Base-by-base conservation (phyloP, 1,139 yeast genomes). In the Saccharomyces uvarum region DNA sequence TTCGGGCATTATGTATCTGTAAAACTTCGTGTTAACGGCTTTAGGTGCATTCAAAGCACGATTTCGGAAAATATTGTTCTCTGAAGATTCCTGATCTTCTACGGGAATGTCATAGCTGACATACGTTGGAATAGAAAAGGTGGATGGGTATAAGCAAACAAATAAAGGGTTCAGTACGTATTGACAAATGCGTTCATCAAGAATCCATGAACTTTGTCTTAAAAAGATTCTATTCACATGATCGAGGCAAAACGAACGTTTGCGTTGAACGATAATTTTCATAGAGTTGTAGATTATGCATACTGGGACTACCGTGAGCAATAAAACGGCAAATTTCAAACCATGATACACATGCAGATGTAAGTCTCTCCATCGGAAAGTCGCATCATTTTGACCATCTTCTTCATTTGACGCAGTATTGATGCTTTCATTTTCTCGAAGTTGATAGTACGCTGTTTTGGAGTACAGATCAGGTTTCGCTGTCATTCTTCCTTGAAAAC, bases 161-260 rank as follows among this genome's bases (percentile, higher is more conserved):
- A 61, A 61, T 3, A 59, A 38, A 27, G 63, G 64, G 50, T 61
- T 61, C 3, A 61, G 32, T 2, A 61, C 57, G 24, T 56, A 54
- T 13, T 52, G 46, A 46, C 57, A 54, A 14, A 53, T 56, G 14
- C 50, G 11, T 2, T 47, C 48, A 51, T 59, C 54, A 2, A 58
- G 55, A 16, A 61, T 27, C 9, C 53, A 27, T 14, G 59, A 55
- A 26, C 62, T 59, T 42, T 58, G 60, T 49, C 63, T 58, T 59
- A 61, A 56, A 21, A 60, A 56, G 8, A 56, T 47, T 48, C 63
- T 55, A 9, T 19, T 14, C n/a, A 53, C 11, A 4, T 55, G 27
- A 21, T 53, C 54, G 2, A 48, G 14, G 48, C 54, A 48, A 4
- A 55, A 21, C 24, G 14, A 14, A 41, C 56, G 33, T 14, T 38